Percentiles rank a stretch among this genome's conserved stretches.
Evolutionary conservation across 441 rosid genomes (phyloP).

Genomic region (Croton laevigatus): DNA sequence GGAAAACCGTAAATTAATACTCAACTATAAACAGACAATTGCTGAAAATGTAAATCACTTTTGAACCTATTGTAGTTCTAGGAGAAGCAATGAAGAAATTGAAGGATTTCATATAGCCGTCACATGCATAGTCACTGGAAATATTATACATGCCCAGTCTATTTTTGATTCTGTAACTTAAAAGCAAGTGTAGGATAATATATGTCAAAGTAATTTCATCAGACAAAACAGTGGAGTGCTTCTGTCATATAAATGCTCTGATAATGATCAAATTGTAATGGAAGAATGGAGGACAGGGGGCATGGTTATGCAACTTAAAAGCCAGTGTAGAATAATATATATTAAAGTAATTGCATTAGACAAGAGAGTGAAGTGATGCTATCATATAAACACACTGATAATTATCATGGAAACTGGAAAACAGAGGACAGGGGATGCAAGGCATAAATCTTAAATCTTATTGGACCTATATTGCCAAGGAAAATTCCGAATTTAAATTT

Average conservation of each 20-base stretch:
- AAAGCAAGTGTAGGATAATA: neutral
- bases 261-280: neutral
- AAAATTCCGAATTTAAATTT: neutral
- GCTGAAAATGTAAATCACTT: neutral
- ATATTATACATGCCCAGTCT: neutral
- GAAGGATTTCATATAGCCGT: neutral
- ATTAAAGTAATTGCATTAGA: no score
- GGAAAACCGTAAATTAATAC: neutral
- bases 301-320: neutral
- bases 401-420: no score
- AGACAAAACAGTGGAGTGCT: neutral
- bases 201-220: neutral
- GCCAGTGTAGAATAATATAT: no score
- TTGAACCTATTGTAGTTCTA: neutral
- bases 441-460: no score
- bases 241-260: neutral
- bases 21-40: slow-evolving; percentile 14
- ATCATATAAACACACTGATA: no score
- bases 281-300: neutral
- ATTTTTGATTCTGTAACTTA: neutral
- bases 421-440: no score
- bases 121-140: neutral
- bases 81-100: neutral
- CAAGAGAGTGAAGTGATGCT: no score
- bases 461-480: neutral